Evolutionary conservation across 495 filamentous ascomycete genomes (phyloP), one percentile per base, ranked within the genome.

Genomic region (Aspergillus ostianus): DNA sequence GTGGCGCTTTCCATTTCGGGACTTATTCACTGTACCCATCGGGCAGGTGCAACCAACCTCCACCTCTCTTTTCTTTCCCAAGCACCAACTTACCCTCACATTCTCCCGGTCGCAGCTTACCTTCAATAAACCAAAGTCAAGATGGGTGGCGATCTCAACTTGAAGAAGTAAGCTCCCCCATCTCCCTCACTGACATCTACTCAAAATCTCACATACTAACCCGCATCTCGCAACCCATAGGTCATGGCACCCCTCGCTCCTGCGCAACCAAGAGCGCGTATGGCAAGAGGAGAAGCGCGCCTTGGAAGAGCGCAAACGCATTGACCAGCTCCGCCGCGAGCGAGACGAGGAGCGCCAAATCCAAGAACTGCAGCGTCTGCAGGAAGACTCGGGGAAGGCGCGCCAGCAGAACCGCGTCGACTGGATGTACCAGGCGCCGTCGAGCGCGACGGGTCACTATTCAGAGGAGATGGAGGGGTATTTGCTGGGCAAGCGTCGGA

Each of bases 381-480:
- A 96, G 57, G 95, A 97, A 74, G 87, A 89, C 45, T 89, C 91
- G 13, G 95, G 95, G 32, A 92, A 92, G 18, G 81, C 83, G 58
- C 88, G 85, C 58, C 82, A 85, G 36, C 69, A 86, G 2, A 86
- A 91, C 61, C 84, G 91, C 13, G 94, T 98, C 19, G 93, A 98
- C 66, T 98, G 95, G 90, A 96, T 98, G 91, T 98, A 98, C 74
- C 80, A 85, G 64, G 94, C 92, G 1, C 92, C 94, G 9, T 87
- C 89, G 41, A 86, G 84, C 63, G 91, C 90, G 26, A 87, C 88
- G 63, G 83, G 81, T 20, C 90, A 92, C 51, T 91, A 91, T 57
- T 88, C 87, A 0, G 93, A 96, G 70, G 95, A 98, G 73, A 92
- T 89, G 83, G 94, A 98, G 65, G 91, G 90, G 8, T 98, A 96